A percentile compares a stretch with the other conserved stretches of the same genome.
Conservation (phyloP, 2,329 filamentous ascomycete species). For the Chaetomiaceae sp. region DNA sequence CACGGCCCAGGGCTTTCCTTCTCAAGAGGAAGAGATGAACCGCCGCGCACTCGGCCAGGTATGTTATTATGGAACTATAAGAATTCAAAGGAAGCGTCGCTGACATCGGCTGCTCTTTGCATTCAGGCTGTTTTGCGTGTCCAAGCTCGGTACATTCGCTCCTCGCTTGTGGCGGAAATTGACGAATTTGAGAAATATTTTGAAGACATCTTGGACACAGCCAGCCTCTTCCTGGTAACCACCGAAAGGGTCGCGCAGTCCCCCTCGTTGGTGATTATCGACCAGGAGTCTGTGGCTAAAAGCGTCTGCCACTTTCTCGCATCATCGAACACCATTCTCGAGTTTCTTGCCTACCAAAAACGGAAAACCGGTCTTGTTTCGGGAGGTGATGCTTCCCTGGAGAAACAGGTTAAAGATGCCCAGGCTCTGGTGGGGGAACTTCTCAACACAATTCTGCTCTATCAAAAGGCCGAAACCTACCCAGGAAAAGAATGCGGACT, state of each 20-base stretch:
- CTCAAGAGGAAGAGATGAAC: background rate
- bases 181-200: slow-evolving; percentile 14
- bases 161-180: slow-evolving; percentile 10
- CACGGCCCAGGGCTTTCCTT: too few relatives aligned
- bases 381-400: slow-evolving; percentile 14
- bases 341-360: slow-evolving; percentile 15
- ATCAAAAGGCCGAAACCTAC: slow-evolving; percentile 11
- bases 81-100: background rate
- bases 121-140: slow-evolving; percentile 10
- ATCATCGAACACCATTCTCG: slow-evolving; percentile 15
- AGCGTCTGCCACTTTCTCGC: slow-evolving; percentile 12
- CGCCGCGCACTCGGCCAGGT: slow-evolving; percentile 7
- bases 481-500: slow-evolving; percentile 17
- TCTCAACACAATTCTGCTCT: slow-evolving; percentile 10
- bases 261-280: slow-evolving; percentile 5
- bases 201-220: slow-evolving; percentile 11
- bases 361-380: slow-evolving; percentile 11
- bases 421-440: slow-evolving; percentile 12
- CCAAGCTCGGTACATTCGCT: slow-evolving; percentile 15
- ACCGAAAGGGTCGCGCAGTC: slow-evolving; percentile 4
- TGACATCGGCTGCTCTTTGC: background rate
- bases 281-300: slow-evolving; percentile 8
- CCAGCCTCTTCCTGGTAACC: slow-evolving; percentile 8
- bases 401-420: slow-evolving; percentile 14
- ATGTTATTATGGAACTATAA: background rate